Percentiles rank a stretch among this genome's conserved stretches.
phyloP scores from a whole-genome alignment of 2,329 filamentous ascomycete genomes.

The Pseudocercospora ulei region DNA sequence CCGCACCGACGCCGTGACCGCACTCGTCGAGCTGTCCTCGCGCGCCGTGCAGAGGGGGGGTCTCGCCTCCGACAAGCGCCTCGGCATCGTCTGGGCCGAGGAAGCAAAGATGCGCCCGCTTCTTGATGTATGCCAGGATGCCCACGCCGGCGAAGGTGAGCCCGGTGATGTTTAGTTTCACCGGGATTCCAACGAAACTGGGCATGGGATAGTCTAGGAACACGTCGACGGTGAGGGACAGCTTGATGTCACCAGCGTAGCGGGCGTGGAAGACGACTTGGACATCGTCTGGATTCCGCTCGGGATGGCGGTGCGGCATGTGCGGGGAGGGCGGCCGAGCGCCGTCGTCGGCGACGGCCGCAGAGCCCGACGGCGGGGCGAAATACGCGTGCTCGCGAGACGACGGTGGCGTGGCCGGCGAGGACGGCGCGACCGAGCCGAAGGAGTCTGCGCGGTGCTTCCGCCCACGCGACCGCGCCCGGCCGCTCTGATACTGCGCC shows the following conservation, averaged over 20 bases:
- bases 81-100: conserved; percentile 83
- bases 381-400: conserved; percentile 34
- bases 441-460: conserved; percentile 35
- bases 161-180: conserved; percentile 90
- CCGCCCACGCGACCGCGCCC: conserved; percentile 30
- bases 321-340: conserved; percentile 27
- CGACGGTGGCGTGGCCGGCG: conserved; percentile 39
- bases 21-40: conserved; percentile 22
- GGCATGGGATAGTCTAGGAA: conserved; percentile 97
- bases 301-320: conserved; percentile 51
- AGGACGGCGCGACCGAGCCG: conserved; percentile 42
- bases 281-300: conserved; percentile 73
- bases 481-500: conserved; percentile 50
- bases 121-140: conserved; percentile 81
- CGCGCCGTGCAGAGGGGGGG: conserved; percentile 30
- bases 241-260: conserved; percentile 76
- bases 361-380: conserved; percentile 22
- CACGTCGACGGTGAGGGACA: conserved; percentile 89
- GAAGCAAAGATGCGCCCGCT: conserved; percentile 86
- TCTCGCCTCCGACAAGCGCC: conserved; percentile 47
- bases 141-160: conserved; percentile 91
- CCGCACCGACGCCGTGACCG: conserved; percentile 7
- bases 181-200: conserved; percentile 88
- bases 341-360: conserved; percentile 21
- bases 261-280: conserved; percentile 86